phyloP scores from a whole-genome alignment of 1,139 yeast species.

The Candida glucosophila region DNA sequence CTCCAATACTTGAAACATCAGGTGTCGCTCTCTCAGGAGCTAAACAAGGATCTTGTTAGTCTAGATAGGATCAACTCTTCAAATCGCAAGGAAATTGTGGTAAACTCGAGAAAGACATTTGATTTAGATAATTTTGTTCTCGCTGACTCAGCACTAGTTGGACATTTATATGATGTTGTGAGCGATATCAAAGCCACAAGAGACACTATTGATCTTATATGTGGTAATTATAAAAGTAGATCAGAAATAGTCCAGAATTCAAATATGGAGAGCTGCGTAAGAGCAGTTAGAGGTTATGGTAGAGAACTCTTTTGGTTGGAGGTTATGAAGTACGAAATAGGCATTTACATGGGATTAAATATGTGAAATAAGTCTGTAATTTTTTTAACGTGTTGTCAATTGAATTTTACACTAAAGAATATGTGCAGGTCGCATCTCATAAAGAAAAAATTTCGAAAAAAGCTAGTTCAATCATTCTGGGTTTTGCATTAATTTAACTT shows the following conservation, averaged over 20 bases:
- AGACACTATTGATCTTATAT: conserved; percentile 54
- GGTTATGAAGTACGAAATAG: conserved; percentile 25
- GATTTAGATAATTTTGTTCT: conserved; percentile 29
- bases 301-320: conserved; percentile 65
- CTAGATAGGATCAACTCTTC: conserved; percentile 18
- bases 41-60: conserved; percentile 17
- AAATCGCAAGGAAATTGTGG: conserved; percentile 12
- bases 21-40: conserved; percentile 16
- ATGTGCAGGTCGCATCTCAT: conserved; percentile 1
- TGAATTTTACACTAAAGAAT: conserved; percentile 1
- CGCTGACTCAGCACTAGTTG: conserved; percentile 34
- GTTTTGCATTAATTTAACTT: conserved; percentile 2
- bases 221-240: conserved; percentile 37
- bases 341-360: conserved; percentile 15
- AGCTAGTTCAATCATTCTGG: conserved; percentile 2
- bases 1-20: conserved; percentile 24
- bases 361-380: not conserved
- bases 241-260: conserved; percentile 27
- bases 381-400: not conserved
- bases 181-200: conserved; percentile 63
- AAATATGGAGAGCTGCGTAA: conserved; percentile 44
- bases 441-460: conserved; percentile 3
- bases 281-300: conserved; percentile 55
- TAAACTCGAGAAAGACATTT: conserved; percentile 7
- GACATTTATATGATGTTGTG: conserved; percentile 52